Conservation (phyloP, 202 grass and related monocot species). For the Digitaria exilis region DNA sequence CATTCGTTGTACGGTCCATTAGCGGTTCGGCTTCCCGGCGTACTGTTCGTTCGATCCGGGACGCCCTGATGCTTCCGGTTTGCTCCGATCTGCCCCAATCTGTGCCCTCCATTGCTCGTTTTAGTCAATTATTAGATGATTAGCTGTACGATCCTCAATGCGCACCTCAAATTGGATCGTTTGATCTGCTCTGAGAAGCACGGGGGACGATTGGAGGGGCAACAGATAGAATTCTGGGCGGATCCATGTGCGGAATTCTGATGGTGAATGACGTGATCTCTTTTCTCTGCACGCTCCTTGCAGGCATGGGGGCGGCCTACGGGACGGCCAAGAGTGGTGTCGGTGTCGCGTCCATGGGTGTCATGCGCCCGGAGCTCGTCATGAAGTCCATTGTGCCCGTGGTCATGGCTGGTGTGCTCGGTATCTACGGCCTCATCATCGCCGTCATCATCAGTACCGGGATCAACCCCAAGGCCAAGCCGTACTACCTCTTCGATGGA, state of each 20-base stretch:
- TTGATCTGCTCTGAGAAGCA: background rate
- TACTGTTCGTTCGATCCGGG: constrained; percentile 8
- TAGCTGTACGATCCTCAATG: background rate
- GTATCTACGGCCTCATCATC: constrained; percentile 94
- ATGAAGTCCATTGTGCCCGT: constrained; percentile 99
- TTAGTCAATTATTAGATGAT: background rate
- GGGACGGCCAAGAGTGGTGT: constrained; percentile 98
- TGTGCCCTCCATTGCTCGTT: background rate
- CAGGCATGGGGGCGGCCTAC: constrained; percentile 98
- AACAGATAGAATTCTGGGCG: background rate
- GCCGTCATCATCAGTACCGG: constrained; percentile 98
- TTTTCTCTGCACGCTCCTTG: background rate
- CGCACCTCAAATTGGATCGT: background rate
- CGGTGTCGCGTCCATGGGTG: constrained; percentile 97
- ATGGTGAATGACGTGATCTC: constrained; percentile 15
- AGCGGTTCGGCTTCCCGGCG: background rate
- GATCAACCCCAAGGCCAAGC: constrained; percentile 99
- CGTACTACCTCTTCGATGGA: constrained; percentile 95
- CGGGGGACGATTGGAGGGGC: no score
- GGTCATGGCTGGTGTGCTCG: constrained; percentile 98
- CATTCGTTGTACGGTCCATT: background rate
- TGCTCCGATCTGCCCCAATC: background rate
- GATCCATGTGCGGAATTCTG: background rate
- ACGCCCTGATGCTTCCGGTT: background rate
- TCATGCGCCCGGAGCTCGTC: constrained; percentile 98